phyloP scores from a whole-genome alignment of 2,329 filamentous ascomycete species.

The Penicillium sp. region DNA sequence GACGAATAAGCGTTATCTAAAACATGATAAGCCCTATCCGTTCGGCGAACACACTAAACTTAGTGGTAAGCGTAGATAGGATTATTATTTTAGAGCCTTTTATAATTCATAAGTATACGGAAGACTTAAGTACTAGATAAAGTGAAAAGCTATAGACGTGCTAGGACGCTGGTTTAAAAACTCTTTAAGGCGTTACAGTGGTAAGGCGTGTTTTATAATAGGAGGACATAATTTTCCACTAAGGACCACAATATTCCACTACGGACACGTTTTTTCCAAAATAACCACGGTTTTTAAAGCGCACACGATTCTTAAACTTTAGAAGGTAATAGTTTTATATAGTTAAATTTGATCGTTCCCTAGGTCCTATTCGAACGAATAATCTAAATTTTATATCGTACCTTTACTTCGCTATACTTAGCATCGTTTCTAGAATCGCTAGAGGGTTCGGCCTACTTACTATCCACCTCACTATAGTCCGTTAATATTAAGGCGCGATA shows the following conservation, averaged over 20 bases:
- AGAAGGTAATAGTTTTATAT: neutral
- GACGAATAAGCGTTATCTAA: neutral
- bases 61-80: neutral
- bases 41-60: neutral
- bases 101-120: neutral
- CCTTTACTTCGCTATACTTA: neutral
- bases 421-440: neutral
- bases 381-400: neutral
- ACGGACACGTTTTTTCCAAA: neutral
- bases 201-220: neutral
- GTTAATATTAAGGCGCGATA: neutral
- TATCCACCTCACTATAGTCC: neutral
- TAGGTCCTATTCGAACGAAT: neutral
- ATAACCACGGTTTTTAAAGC: neutral
- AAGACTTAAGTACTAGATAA: neutral
- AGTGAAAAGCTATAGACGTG: neutral
- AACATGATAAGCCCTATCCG: neutral
- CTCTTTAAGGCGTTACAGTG: neutral
- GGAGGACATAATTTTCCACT: neutral
- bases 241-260: neutral
- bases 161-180: neutral
- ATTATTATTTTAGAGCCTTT: neutral
- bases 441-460: neutral
- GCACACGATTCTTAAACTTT: neutral
- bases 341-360: neutral